Percentiles rank a stretch among this genome's conserved stretches.
Conservation (phyloP, 805 yeast species). For the Ogataea chonburiensis region DNA sequence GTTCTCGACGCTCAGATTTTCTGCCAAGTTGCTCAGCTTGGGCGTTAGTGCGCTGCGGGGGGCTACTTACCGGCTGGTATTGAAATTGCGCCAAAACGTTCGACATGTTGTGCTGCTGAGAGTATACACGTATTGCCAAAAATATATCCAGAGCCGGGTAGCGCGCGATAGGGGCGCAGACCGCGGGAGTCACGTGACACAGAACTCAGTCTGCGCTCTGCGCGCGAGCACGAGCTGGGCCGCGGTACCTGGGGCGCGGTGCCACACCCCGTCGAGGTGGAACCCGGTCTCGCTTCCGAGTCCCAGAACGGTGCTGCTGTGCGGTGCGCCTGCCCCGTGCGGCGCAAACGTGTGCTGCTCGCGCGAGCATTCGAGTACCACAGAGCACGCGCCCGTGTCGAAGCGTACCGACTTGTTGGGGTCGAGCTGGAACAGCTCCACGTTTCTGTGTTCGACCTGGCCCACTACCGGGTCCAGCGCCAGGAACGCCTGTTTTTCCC, state of each 20-base stretch:
- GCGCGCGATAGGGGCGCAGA: slow-evolving; percentile 6
- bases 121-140: slow-evolving; percentile 17
- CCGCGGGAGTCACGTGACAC: slow-evolving; percentile 9
- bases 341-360: slow-evolving; percentile 3
- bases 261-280: slow-evolving; percentile 29
- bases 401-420: slow-evolving; percentile 4
- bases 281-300: slow-evolving; percentile 38
- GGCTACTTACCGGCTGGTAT: slow-evolving; percentile 39
- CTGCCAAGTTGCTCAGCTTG: slow-evolving; percentile 43
- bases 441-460: slow-evolving; percentile 19
- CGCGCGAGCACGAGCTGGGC: no score
- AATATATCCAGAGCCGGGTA: slow-evolving; percentile 8
- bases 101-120: slow-evolving; percentile 11
- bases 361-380: slow-evolving; percentile 27
- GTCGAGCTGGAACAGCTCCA: slow-evolving; percentile 23
- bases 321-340: not conserved
- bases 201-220: slow-evolving; percentile 30
- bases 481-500: slow-evolving; percentile 62
- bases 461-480: slow-evolving; percentile 61
- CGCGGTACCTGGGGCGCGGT: slow-evolving; percentile 35
- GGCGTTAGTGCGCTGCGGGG: slow-evolving; percentile 15
- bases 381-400: slow-evolving; percentile 1
- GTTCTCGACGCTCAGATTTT: slow-evolving; percentile 49
- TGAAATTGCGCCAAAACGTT: slow-evolving; percentile 39
- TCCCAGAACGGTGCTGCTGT: slow-evolving; percentile 27